Percentiles rank a stretch among this genome's conserved stretches.
phyloP scores from a whole-genome alignment of 2,329 filamentous ascomycete species.

The Trichophyton benhamiae region DNA sequence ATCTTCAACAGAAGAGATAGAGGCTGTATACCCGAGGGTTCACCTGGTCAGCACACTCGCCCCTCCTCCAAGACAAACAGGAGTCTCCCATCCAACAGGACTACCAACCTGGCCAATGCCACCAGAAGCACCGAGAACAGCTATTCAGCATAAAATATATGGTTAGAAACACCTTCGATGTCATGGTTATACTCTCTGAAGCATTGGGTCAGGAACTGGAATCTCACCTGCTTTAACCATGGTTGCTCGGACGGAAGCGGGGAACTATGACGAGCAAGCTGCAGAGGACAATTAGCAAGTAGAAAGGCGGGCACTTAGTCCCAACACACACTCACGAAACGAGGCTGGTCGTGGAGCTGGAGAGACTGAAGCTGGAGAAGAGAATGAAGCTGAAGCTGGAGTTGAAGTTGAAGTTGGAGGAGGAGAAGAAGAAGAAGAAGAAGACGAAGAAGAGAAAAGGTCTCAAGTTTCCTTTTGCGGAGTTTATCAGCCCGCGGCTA shows the following conservation, averaged over 20 bases:
- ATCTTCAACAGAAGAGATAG: conserved; percentile 93
- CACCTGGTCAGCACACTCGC: not conserved
- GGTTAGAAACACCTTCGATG: not conserved
- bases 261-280: not conserved
- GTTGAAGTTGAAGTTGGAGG: not conserved
- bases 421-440: not conserved
- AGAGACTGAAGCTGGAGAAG: conserved; percentile 5
- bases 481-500: conserved; percentile 1
- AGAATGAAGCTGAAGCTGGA: conserved; percentile 3
- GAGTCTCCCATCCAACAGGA: not conserved
- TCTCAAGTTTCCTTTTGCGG: not conserved
- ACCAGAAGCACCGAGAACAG: conserved; percentile 89
- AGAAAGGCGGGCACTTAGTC: not conserved
- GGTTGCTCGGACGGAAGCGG: conserved; percentile 18
- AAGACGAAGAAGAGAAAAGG: conserved; percentile 1
- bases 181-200: not conserved
- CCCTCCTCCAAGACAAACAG: not conserved
- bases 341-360: not conserved
- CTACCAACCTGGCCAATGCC: conserved; percentile 86
- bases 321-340: not conserved
- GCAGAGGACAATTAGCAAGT: not conserved
- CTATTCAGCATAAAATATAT: conserved; percentile 23
- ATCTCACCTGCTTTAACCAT: conserved; percentile 38
- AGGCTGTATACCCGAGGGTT: conserved; percentile 45
- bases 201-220: not conserved